phyloP scores from a whole-genome alignment of 495 filamentous ascomycete genomes.

The Sphaerosporella brunnea region DNA sequence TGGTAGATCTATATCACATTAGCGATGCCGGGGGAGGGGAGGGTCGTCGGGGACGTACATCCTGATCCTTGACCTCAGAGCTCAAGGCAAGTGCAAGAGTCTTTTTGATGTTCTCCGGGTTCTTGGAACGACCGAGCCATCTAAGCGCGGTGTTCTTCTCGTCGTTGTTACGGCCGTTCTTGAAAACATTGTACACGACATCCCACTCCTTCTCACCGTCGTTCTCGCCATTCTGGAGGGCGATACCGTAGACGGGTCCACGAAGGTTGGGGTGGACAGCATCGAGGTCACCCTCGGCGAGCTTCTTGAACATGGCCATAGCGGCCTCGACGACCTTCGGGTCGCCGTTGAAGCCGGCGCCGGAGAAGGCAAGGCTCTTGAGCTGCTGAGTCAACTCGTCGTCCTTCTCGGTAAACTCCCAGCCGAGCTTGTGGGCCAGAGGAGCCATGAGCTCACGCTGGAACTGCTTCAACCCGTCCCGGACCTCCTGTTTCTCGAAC shows the following conservation, averaged over 20 bases:
- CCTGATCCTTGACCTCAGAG: slow-evolving; percentile 83
- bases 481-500: slow-evolving; percentile 60
- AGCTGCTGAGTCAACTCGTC: slow-evolving; percentile 81
- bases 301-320: slow-evolving; percentile 57
- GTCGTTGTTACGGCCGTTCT: slow-evolving; percentile 68
- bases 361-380: slow-evolving; percentile 51
- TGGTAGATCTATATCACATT: slow-evolving; percentile 47
- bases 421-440: slow-evolving; percentile 72
- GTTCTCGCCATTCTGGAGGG: slow-evolving; percentile 42
- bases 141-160: slow-evolving; percentile 93
- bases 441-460: slow-evolving; percentile 53
- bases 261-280: slow-evolving; percentile 60
- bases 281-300: slow-evolving; percentile 44
- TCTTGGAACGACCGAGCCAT: slow-evolving; percentile 59
- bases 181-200: slow-evolving; percentile 62
- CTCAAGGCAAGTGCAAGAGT: slow-evolving; percentile 59
- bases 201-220: slow-evolving; percentile 59
- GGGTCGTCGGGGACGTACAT: slow-evolving; percentile 28
- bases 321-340: slow-evolving; percentile 41
- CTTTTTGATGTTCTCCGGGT: slow-evolving; percentile 60
- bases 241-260: slow-evolving; percentile 52
- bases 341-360: slow-evolving; percentile 49
- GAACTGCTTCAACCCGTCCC: slow-evolving; percentile 63
- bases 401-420: slow-evolving; percentile 67
- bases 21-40: slow-evolving; percentile 1